Evolutionary conservation across 306 rosid genomes (phyloP), one percentile per base, ranked within the genome.

Genomic region (Potentilla sterilis): DNA sequence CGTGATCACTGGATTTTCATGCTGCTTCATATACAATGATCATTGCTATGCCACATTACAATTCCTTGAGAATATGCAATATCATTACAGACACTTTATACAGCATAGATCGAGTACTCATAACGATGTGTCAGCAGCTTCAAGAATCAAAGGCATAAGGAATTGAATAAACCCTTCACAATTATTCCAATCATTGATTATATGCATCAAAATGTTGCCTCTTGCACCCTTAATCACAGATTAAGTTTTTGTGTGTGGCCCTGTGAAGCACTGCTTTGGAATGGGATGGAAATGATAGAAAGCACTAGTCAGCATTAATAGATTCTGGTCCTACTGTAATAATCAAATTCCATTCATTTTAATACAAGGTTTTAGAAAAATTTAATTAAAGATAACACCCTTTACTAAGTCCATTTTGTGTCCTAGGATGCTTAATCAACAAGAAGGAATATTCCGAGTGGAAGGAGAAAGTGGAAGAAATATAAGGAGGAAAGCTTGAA

Each of bases 391-490:
- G 46, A 65, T 16, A 1, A 65, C 13, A 62, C 11, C 42, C 67
- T 34, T 62, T 32, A 62, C 43, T 9, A 15, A 38, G 14, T 65
- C 46, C 69, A 65, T 65, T 64, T 75, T 73, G 57, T 76, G 88
- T 79, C 89, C 87, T 83, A 73, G 87, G 96, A 88, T 90, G 92
- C 89, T 85, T 59, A 68, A 74, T 76, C 54, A 78, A 69, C 70
- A 78, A 74, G 83, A 85, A 41, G 46, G 86, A 88, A 65, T 65
- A 38, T 88, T 81, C 85, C 77, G 49, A 44, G 57, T 61, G 77
- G 37, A 35, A 62, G 59, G 74, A 67, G 44, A 76, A 78, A 44
- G 81, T 38, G 80, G 28, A 15, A 4, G 10, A 82, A 83, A 72
- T 57, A 32, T 65, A 67, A 76, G 73, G 81, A 77, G 79, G 34